These are phyloP conservation scores for Kuraishia cidri DNA, from an alignment of 805 yeast genomes.

Conservation along the genomic window DNA sequence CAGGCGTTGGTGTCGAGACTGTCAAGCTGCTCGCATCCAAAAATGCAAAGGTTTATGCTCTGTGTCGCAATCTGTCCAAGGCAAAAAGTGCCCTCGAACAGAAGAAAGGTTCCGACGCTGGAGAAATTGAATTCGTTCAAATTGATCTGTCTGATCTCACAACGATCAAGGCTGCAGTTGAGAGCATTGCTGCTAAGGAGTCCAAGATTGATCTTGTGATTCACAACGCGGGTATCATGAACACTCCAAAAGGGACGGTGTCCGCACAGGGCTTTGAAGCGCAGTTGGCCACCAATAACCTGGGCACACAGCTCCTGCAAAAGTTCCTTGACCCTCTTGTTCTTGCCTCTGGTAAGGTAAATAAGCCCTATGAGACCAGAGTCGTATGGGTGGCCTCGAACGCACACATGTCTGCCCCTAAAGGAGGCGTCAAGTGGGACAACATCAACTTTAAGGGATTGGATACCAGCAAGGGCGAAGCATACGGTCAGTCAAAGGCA, in stretches of 20 bases:
- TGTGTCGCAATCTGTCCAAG: slow-evolving; percentile 25
- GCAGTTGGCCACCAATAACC: slow-evolving; percentile 34
- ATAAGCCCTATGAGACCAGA: slow-evolving; percentile 5
- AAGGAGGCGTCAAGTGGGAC: slow-evolving; percentile 3
- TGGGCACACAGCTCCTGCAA: slow-evolving; percentile 36
- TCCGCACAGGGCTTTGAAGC: slow-evolving; percentile 36
- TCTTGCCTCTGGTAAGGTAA: slow-evolving; percentile 17
- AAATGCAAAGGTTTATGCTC: slow-evolving; percentile 25
- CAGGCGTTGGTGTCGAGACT: slow-evolving; percentile 24
- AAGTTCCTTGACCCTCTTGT: slow-evolving; percentile 27
- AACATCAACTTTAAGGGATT: neutral
- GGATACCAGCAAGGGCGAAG: neutral
- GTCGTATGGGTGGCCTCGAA: slow-evolving; percentile 1
- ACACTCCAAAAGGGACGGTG: slow-evolving; percentile 21
- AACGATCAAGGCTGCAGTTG: slow-evolving; percentile 27
- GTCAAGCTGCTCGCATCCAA: slow-evolving; percentile 19
- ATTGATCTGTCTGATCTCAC: slow-evolving; percentile 32
- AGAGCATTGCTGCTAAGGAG: slow-evolving; percentile 14
- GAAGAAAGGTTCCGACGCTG: neutral
- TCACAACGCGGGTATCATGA: slow-evolving; percentile 37
- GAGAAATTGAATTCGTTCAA: slow-evolving; percentile 12
- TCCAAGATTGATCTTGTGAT: slow-evolving; percentile 23
- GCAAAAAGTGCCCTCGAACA: slow-evolving; percentile 14
- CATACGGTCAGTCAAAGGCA: slow-evolving; percentile 31
- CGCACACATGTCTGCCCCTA: slow-evolving; percentile 6